phyloP scores from a whole-genome alignment of 2,329 filamentous ascomycete species.

The Paraphoma sp. region DNA sequence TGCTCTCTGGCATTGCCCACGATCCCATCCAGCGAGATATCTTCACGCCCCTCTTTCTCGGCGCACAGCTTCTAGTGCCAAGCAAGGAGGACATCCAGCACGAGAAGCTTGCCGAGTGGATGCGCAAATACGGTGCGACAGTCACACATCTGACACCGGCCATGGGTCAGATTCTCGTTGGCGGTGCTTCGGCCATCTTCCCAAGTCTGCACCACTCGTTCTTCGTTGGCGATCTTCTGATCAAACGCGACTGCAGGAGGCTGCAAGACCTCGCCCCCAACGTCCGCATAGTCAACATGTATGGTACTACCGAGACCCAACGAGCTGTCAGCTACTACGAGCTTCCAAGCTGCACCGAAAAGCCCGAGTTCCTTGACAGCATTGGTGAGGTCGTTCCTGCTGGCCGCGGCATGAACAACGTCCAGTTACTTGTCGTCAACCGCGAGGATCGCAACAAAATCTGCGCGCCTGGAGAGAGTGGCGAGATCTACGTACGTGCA shows the following conservation, averaged over 20 bases:
- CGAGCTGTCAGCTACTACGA: slow-evolving; percentile 84
- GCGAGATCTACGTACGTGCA: slow-evolving; percentile 83
- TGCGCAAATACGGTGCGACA: slow-evolving; percentile 74
- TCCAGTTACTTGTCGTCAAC: slow-evolving; percentile 85
- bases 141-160: slow-evolving; percentile 92
- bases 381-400: slow-evolving; percentile 81
- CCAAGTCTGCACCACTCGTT: slow-evolving; percentile 79
- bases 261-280: slow-evolving; percentile 80
- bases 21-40: slow-evolving; percentile 73
- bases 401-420: slow-evolving; percentile 84
- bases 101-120: slow-evolving; percentile 88
- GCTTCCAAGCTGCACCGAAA: slow-evolving; percentile 69
- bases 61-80: slow-evolving; percentile 79
- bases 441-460: slow-evolving; percentile 70
- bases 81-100: slow-evolving; percentile 84
- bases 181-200: slow-evolving; percentile 79
- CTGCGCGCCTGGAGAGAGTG: slow-evolving; percentile 80
- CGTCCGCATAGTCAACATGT: slow-evolving; percentile 81
- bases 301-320: slow-evolving; percentile 86
- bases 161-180: slow-evolving; percentile 95
- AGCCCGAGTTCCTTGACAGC: slow-evolving; percentile 68
- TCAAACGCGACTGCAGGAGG: slow-evolving; percentile 78
- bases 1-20: slow-evolving; percentile 85
- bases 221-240: slow-evolving; percentile 91
- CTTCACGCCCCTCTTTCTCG: slow-evolving; percentile 88